Evolutionary conservation across 495 filamentous ascomycete genomes (phyloP), one percentile per base, ranked within the genome.

Genomic region (Parmelia sp.): DNA sequence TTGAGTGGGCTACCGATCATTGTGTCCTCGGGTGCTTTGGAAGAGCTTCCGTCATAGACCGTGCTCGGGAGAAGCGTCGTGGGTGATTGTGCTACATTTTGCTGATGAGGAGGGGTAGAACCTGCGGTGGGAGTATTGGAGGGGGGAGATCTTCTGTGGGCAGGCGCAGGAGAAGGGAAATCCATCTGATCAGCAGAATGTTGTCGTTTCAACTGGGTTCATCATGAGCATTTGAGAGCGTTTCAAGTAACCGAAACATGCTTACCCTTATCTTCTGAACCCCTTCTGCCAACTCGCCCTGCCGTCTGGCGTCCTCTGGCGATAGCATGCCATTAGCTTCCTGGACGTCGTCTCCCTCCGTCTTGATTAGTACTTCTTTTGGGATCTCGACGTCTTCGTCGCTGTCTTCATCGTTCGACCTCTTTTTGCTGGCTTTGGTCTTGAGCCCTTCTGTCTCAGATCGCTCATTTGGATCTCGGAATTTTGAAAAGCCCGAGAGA

Each of bases 181-280:
- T 80, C 81, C 25, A 88, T 75, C 3, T 86, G 88, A 33, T 95
- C 92, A 39, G 85, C 86, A 0, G 94, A 97, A 76, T 96, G 94
- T 67, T 92, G 89, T 64, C 95, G 90, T 83, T 98, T 98, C 42
- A 97, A 84, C 93, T 97, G 72, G 66, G 68, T 25, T 31, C 58
- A 33, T 44, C 73, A 61, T 74, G 53, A 66, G 40, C 47, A 27
- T 45, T 31, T 31, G 23, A 58, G 14, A 57, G 35, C 23, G 21
- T 57, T 44, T 37, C 17, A 0, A 57, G 3, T 14, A 17, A 62
- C 29, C 60, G 21, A 8, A 21, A 19, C 9, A 64, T 64, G 77
- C 89, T 71, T 83, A 95, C 93, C 78, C 90, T 91, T 69, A 99
- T 96, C 73, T 94, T 88, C 58, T 90, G 83, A 31, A 99, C 87